Evolutionary conservation across 2,329 filamentous ascomycete genomes (phyloP).

Genomic region (Aureobasidium sp.): DNA sequence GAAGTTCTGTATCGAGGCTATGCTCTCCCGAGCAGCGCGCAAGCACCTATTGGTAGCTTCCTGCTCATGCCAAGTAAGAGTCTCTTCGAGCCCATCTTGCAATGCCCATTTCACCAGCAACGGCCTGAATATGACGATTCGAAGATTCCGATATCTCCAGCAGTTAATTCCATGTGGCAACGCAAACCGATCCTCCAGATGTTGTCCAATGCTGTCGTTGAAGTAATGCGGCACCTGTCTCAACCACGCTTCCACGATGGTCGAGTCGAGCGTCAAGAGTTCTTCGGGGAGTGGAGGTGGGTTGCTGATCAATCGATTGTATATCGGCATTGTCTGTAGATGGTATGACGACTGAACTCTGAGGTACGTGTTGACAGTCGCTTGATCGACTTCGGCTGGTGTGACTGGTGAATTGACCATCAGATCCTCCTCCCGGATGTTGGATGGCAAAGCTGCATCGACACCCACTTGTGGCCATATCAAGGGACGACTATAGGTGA

Average conservation of each 20-base stretch:
- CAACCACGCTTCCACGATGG: slow-evolving; percentile 28
- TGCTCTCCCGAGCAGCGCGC: slow-evolving; percentile 36
- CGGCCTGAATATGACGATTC: slow-evolving; percentile 44
- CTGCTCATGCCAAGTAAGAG: slow-evolving; percentile 17
- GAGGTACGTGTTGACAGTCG: slow-evolving; percentile 40
- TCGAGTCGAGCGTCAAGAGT: slow-evolving; percentile 35
- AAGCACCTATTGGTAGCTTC: slow-evolving; percentile 35
- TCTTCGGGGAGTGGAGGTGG: slow-evolving; percentile 37
- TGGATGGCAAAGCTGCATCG: slow-evolving; percentile 28
- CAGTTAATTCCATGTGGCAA: slow-evolving; percentile 38
- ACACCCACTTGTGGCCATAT: slow-evolving; percentile 39
- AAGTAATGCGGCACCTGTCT: slow-evolving; percentile 33
- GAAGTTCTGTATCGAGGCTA: slow-evolving; percentile 34
- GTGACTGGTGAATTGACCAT: neutral
- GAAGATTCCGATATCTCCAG: slow-evolving; percentile 40
- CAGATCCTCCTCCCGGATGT: slow-evolving; percentile 1
- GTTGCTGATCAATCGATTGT: slow-evolving; percentile 40
- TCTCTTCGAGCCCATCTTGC: neutral
- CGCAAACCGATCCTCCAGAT: slow-evolving; percentile 32
- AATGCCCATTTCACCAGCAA: slow-evolving; percentile 36
- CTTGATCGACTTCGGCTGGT: neutral
- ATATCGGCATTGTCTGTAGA: slow-evolving; percentile 39
- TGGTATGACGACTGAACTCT: slow-evolving; percentile 41
- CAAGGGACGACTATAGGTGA: slow-evolving; percentile 45
- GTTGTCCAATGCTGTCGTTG: slow-evolving; percentile 29